These are phyloP conservation scores for Dentipellis fragilis DNA, from an alignment of 768 basidiomycete species.

Conservation along the genomic window DNA sequence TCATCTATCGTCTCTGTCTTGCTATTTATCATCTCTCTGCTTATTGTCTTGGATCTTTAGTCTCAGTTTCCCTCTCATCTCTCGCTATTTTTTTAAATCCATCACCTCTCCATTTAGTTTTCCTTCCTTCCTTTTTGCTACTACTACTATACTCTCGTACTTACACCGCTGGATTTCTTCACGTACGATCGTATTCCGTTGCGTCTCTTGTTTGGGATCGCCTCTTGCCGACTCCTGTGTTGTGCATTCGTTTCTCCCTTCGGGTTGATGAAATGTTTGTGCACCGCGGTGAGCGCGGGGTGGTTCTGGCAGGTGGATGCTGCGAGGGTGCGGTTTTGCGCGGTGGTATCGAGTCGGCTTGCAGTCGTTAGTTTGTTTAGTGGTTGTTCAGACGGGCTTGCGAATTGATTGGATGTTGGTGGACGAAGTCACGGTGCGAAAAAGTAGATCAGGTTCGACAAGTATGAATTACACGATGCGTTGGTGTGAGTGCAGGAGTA, in stretches of 20 bases:
- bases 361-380: neutral
- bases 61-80: constrained; percentile 11
- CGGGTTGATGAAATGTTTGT: constrained; percentile 36
- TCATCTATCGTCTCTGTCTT: constrained; percentile 6
- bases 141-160: neutral
- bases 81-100: neutral
- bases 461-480: too few species aligned
- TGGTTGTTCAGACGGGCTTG: neutral
- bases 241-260: constrained; percentile 30
- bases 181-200: constrained; percentile 5
- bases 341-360: neutral
- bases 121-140: neutral
- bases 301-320: constrained; percentile 6
- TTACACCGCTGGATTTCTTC: neutral
- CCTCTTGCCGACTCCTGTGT: constrained; percentile 23
- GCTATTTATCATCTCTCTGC: constrained; percentile 3
- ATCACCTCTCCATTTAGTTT: neutral
- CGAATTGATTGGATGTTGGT: neutral
- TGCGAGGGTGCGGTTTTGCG: constrained; percentile 1
- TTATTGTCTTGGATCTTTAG: constrained; percentile 5
- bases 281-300: constrained; percentile 37
- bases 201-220: constrained; percentile 4
- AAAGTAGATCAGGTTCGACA: too few species aligned
- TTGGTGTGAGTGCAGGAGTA: too few species aligned
- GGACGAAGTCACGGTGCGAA: neutral